Conservation (phyloP, 2,329 filamentous ascomycete species). For the Cladosporium sp. region DNA sequence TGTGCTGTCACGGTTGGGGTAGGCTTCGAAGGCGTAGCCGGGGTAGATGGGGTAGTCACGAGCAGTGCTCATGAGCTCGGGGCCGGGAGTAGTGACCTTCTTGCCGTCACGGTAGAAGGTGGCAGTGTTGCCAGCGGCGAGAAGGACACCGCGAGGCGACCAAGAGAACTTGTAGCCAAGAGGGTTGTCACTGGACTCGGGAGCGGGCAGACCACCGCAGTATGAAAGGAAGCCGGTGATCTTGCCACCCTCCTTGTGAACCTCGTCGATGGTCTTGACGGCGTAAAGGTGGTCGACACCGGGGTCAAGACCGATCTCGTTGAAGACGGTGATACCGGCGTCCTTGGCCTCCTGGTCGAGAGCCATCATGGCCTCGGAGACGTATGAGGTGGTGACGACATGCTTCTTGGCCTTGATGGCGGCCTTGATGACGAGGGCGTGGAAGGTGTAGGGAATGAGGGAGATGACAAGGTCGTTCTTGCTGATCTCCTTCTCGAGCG, state of each 20-base stretch:
- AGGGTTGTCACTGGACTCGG: conserved; percentile 81
- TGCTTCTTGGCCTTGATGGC: conserved; percentile 93
- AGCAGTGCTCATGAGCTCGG: conserved; percentile 73
- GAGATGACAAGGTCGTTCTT: conserved; percentile 61
- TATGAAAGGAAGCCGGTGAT: conserved; percentile 79
- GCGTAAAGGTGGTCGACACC: conserved; percentile 78
- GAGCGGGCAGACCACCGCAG: conserved; percentile 73
- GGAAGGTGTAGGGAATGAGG: conserved; percentile 89
- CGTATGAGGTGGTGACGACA: conserved; percentile 93
- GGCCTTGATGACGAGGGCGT: conserved; percentile 86
- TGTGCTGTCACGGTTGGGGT: conserved; percentile 90
- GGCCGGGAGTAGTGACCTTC: conserved; percentile 54
- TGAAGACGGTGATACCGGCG: conserved; percentile 95
- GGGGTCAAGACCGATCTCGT: conserved; percentile 82
- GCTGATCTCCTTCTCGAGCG: conserved; percentile 77
- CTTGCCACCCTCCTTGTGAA: conserved; percentile 86
- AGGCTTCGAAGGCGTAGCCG: conserved; percentile 85
- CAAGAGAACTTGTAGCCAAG: conserved; percentile 89
- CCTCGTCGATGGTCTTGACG: conserved; percentile 82
- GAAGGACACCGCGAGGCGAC: conserved; percentile 77
- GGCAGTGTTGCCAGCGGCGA: conserved; percentile 84
- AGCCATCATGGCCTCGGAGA: conserved; percentile 89
- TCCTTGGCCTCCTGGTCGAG: conserved; percentile 81
- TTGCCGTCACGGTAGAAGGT: conserved; percentile 80
- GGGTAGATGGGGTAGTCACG: conserved; percentile 92